Conservation (phyloP, 192 early-diverging fungal species). For the Umbelopsis vinacea region DNA sequence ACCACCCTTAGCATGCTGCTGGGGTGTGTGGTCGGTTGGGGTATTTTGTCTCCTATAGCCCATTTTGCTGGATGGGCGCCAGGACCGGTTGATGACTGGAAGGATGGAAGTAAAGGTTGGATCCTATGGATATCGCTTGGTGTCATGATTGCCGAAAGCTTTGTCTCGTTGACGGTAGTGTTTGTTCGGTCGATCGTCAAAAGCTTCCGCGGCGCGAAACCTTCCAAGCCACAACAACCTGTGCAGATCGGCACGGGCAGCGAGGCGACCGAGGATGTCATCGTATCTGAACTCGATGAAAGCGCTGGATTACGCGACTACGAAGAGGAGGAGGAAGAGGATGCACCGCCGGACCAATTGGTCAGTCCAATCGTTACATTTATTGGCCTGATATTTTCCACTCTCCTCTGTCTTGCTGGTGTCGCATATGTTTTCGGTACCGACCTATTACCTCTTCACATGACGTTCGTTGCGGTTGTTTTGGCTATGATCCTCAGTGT, state of each 20-base stretch:
- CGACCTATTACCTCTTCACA: constrained; percentile 62
- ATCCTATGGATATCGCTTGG: constrained; percentile 81
- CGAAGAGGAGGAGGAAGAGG: constrained; percentile 37
- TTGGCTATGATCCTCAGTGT: constrained; percentile 77
- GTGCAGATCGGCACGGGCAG: background rate
- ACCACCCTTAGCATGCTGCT: constrained; percentile 74
- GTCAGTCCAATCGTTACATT: constrained; percentile 67
- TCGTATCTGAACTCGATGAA: constrained; percentile 41
- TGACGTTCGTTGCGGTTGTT: constrained; percentile 69
- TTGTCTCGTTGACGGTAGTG: constrained; percentile 64
- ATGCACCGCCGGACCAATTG: constrained; percentile 57
- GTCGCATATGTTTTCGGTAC: constrained; percentile 65
- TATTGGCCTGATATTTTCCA: constrained; percentile 66
- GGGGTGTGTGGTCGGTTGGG: constrained; percentile 76
- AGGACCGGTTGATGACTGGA: constrained; percentile 71
- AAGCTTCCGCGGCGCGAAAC: constrained; percentile 27
- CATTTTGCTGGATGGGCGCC: constrained; percentile 73
- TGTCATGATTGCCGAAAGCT: constrained; percentile 78
- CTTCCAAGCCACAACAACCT: background rate
- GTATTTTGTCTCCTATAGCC: constrained; percentile 71
- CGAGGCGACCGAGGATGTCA: constrained; percentile 22
- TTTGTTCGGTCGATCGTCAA: constrained; percentile 43
- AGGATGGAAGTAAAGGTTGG: constrained; percentile 73
- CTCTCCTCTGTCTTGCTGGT: constrained; percentile 62
- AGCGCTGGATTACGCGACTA: background rate